Evolutionary conservation across 805 yeast species (phyloP).

Genomic region (Lipomyces chichibuensis): DNA sequence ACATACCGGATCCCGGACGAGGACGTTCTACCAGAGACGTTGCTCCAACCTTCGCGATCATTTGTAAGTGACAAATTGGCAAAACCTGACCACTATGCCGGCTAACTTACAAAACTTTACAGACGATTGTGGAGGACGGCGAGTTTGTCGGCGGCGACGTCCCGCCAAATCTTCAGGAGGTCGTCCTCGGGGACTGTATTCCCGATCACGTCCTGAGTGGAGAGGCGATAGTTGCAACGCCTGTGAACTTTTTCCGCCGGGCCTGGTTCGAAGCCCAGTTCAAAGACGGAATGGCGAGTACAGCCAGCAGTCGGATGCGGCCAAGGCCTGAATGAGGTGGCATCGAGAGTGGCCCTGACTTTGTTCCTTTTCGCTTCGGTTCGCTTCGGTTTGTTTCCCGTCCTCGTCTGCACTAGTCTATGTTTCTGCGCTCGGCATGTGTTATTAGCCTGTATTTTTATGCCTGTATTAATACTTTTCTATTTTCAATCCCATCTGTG

Average conservation of each 20-base stretch:
- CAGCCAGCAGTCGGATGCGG: not conserved
- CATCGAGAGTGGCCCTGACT: not conserved
- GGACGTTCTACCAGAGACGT: not conserved
- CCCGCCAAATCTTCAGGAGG: not conserved
- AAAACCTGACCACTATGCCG: not conserved
- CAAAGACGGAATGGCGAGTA: not conserved
- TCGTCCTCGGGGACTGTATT: not conserved
- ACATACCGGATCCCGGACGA: not conserved
- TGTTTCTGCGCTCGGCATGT: not conserved
- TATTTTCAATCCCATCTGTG: too few relatives aligned
- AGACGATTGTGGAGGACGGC: not conserved
- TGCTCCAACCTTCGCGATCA: not conserved
- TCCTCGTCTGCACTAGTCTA: too few relatives aligned
- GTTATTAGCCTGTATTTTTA: not conserved
- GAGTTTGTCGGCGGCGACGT: not conserved
- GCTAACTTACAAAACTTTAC: not conserved
- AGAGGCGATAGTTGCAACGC: not conserved
- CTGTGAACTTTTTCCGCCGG: not conserved
- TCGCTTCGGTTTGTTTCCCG: too few relatives aligned
- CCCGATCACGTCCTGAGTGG: not conserved
- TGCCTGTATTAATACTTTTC: not conserved
- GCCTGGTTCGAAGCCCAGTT: too few relatives aligned
- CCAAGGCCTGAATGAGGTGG: not conserved
- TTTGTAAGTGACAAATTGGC: not conserved
- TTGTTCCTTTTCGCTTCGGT: not conserved